Conservation (phyloP, 192 early-diverging fungal genomes). For the Rhizoclosmatium sp. region DNA sequence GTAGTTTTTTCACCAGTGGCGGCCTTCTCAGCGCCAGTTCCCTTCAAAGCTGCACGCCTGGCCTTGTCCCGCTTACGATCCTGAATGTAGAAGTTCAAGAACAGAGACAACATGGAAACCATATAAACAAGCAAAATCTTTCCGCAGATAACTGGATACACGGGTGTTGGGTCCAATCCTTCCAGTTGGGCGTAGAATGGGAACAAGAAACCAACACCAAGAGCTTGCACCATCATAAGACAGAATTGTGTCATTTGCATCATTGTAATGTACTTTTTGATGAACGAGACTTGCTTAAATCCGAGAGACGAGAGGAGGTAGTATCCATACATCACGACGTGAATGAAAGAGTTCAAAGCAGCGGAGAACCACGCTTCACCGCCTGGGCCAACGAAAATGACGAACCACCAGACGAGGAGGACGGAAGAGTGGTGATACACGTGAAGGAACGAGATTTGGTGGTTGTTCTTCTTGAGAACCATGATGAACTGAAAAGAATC, state of each 20-base stretch:
- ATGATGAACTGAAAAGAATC: slow-evolving; percentile 58
- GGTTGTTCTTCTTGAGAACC: slow-evolving; percentile 72
- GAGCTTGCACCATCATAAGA: slow-evolving; percentile 65
- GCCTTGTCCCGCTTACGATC: slow-evolving; percentile 52
- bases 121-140: slow-evolving; percentile 67
- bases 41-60: no score
- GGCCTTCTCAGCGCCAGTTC: background rate
- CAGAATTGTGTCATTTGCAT: slow-evolving; percentile 74
- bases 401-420: slow-evolving; percentile 70
- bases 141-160: slow-evolving; percentile 61
- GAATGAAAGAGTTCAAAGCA: slow-evolving; percentile 66
- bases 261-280: slow-evolving; percentile 68
- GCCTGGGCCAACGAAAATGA: slow-evolving; percentile 64
- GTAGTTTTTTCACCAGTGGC: background rate
- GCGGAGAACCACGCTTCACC: slow-evolving; percentile 60
- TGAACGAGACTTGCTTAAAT: slow-evolving; percentile 60
- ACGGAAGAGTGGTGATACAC: slow-evolving; percentile 71
- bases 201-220: slow-evolving; percentile 42
- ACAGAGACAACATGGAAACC: slow-evolving; percentile 69
- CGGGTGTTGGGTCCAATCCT: slow-evolving; percentile 31
- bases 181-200: slow-evolving; percentile 32
- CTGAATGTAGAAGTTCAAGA: slow-evolving; percentile 66
- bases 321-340: slow-evolving; percentile 73
- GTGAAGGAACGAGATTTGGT: slow-evolving; percentile 70
- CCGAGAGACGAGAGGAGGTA: slow-evolving; percentile 61